A percentile compares a stretch with the other conserved stretches of the same genome.
Conservation (phyloP, 208 protist genomes). For the Acanthamoeba royreba region DNA sequence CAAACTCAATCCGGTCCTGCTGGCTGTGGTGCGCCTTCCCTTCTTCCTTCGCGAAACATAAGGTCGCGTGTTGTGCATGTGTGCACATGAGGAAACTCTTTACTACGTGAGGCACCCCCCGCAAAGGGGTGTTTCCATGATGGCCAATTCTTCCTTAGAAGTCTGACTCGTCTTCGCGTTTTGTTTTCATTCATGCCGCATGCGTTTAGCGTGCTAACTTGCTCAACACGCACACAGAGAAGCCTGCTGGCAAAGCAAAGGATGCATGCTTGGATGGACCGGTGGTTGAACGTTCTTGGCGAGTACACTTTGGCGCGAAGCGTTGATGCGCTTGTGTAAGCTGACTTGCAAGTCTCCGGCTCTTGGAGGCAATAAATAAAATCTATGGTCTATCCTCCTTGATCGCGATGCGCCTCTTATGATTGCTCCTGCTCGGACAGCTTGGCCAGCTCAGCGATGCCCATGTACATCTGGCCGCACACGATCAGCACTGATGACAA, state of each 20-base stretch:
- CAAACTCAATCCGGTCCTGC: no score
- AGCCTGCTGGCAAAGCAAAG: no score
- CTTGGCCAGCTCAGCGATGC: background rate
- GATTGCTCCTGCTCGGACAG: background rate
- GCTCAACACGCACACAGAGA: no score
- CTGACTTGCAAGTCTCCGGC: no score
- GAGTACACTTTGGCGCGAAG: no score
- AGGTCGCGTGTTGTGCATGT: background rate
- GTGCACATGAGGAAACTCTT: background rate
- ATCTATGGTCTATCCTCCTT: background rate
- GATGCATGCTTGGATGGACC: no score
- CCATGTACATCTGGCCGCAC: background rate
- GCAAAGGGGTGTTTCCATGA: background rate
- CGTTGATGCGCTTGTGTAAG: no score
- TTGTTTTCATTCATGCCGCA: background rate
- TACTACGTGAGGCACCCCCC: background rate
- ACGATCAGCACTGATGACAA: background rate
- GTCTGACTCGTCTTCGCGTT: background rate
- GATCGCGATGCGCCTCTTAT: background rate
- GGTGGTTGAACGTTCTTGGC: no score
- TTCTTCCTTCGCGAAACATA: no score
- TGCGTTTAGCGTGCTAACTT: no score
- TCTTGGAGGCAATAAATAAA: background rate
- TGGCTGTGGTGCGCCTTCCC: no score
- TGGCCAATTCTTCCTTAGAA: constrained; percentile 24